Percentiles rank a stretch among this genome's conserved stretches.
These are phyloP conservation scores for Rhizomucor pusillus DNA, from an alignment of 371 early-diverging fungal genomes.

Conservation along the genomic window DNA sequence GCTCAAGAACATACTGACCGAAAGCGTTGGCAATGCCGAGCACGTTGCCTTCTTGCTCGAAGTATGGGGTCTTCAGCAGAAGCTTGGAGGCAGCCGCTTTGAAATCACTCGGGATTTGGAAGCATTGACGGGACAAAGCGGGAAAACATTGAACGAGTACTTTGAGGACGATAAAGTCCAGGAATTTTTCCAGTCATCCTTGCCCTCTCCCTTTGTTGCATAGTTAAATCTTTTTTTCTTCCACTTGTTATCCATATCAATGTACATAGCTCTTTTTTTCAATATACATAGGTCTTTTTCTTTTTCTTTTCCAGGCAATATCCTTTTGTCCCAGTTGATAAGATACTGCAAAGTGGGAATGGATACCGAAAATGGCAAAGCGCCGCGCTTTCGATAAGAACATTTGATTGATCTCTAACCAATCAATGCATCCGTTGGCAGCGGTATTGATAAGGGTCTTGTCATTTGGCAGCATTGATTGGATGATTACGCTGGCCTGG, in stretches of 20 bases:
- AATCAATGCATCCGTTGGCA: too few relatives aligned
- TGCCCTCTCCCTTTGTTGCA: constrained; percentile 17
- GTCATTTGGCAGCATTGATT: too few relatives aligned
- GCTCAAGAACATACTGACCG: constrained; percentile 30
- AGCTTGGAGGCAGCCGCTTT: constrained; percentile 30
- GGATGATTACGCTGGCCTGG: too few relatives aligned
- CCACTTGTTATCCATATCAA: constrained; percentile 1
- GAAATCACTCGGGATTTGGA: constrained; percentile 51
- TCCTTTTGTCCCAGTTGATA: not conserved
- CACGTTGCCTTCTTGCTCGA: constrained; percentile 45
- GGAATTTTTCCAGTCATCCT: constrained; percentile 33
- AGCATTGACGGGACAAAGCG: constrained; percentile 51
- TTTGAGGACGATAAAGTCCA: constrained; percentile 42
- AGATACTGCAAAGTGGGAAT: not conserved
- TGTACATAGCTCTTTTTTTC: constrained; percentile 7
- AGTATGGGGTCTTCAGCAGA: constrained; percentile 50
- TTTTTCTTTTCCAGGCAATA: not conserved
- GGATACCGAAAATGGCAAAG: too few relatives aligned
- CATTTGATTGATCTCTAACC: too few relatives aligned
- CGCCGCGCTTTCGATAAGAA: too few relatives aligned
- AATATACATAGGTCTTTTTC: not conserved
- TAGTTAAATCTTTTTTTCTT: constrained; percentile 1
- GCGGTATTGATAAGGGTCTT: too few relatives aligned
- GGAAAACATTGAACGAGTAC: constrained; percentile 46
- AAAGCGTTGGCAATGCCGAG: constrained; percentile 44